Evolutionary conservation across 306 rosid species (phyloP).

Genomic region (Ceratonia siliqua): DNA sequence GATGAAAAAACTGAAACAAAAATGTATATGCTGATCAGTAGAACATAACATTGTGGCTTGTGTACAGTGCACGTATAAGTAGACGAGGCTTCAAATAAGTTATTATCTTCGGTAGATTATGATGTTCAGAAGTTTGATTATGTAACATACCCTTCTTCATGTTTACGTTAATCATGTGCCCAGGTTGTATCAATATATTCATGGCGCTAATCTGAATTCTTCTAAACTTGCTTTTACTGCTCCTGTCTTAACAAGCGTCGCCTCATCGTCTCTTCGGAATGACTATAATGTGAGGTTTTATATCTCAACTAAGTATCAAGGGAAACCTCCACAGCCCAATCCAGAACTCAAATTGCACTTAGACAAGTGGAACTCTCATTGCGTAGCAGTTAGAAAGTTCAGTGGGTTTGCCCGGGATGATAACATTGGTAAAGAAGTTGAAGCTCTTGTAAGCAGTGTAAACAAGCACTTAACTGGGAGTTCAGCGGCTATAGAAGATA

Average conservation of each 20-base stretch:
- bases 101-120: not conserved
- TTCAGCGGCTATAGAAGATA: conserved; percentile 31
- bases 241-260: conserved; percentile 62
- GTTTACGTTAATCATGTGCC: not conserved
- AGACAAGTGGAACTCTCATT: conserved; percentile 55
- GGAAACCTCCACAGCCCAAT: conserved; percentile 57
- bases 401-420: conserved; percentile 73
- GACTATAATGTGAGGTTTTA: conserved; percentile 49
- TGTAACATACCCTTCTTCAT: not conserved
- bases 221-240: conserved; percentile 51
- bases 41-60: not conserved
- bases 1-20: too few species aligned
- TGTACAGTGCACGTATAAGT: too few species aligned
- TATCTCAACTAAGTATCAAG: conserved; percentile 37
- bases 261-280: conserved; percentile 29
- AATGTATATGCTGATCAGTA: not conserved
- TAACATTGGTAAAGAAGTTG: conserved; percentile 46
- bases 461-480: conserved; percentile 34
- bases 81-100: too few species aligned
- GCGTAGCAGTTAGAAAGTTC: conserved; percentile 71
- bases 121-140: not conserved
- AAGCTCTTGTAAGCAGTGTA: conserved; percentile 53
- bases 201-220: conserved; percentile 60
- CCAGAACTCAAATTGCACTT: conserved; percentile 53
- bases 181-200: conserved; percentile 78